Evolutionary conservation across 2,329 filamentous ascomycete species (phyloP).

Genomic region (Corinectria fuckeliana): DNA sequence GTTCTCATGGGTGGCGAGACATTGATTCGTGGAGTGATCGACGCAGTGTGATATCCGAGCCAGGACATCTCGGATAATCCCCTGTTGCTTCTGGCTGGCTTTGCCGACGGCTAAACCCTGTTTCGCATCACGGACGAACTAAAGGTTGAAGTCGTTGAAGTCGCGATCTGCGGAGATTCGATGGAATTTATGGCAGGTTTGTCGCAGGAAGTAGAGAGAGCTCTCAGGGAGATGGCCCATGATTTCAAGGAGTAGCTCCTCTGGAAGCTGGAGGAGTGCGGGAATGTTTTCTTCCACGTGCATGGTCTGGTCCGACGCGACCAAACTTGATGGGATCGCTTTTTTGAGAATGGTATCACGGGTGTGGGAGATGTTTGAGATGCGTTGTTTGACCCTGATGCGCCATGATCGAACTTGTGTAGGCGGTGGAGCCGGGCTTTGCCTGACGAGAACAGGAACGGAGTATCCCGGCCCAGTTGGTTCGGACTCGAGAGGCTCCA

Average conservation of each 20-base stretch:
- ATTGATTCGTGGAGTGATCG: neutral
- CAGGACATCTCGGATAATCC: neutral
- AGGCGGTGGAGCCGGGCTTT: neutral
- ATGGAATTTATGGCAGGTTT: slow-evolving; percentile 3
- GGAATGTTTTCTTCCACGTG: neutral
- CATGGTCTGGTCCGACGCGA: neutral
- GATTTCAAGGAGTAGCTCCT: slow-evolving; percentile 14
- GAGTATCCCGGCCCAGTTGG: neutral
- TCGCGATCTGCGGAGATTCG: neutral
- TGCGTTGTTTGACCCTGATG: neutral
- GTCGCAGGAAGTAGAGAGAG: slow-evolving; percentile 5
- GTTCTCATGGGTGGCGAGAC: neutral
- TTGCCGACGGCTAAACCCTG: slow-evolving; percentile 4
- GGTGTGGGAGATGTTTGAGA: neutral
- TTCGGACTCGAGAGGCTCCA: neutral
- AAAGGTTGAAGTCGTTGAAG: slow-evolving; percentile 3
- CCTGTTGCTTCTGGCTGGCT: neutral
- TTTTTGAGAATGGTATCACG: neutral
- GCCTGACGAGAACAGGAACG: neutral
- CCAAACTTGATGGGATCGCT: neutral
- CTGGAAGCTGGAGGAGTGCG: neutral
- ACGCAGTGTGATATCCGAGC: neutral
- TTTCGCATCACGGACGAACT: neutral
- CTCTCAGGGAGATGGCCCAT: slow-evolving; percentile 7
- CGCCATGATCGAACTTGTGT: neutral